Evolutionary conservation across 1,139 yeast genomes (phyloP).

Genomic region (Saccharomyces hybrid): DNA sequence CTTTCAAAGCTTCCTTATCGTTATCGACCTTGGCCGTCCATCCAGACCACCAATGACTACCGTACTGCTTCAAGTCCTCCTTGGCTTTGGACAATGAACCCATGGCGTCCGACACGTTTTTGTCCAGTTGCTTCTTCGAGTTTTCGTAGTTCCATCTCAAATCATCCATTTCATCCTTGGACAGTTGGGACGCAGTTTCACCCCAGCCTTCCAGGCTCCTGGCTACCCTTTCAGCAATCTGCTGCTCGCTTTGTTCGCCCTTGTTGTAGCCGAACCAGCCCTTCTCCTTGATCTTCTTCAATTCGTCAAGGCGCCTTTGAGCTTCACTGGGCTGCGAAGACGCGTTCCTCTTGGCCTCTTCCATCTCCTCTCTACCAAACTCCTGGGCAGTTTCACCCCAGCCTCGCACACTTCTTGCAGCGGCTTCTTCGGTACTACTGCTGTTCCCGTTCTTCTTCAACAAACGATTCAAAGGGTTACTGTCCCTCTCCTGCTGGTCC

Average conservation of each 20-base stretch:
- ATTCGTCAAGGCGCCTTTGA: slow-evolving; percentile 20
- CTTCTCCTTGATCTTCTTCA: slow-evolving; percentile 19
- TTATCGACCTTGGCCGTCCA: neutral
- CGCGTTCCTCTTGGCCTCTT: slow-evolving; percentile 23
- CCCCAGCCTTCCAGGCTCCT: slow-evolving; percentile 41
- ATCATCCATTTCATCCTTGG: slow-evolving; percentile 37
- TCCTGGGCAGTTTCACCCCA: slow-evolving; percentile 40
- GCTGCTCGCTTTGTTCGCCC: slow-evolving; percentile 20
- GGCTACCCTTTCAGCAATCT: slow-evolving; percentile 31
- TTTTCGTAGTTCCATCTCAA: slow-evolving; percentile 13
- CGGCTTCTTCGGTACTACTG: slow-evolving; percentile 18
- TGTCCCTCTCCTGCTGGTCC: slow-evolving; percentile 16
- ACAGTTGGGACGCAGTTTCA: slow-evolving; percentile 36
- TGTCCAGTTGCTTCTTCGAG: slow-evolving; percentile 14
- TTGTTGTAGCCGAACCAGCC: slow-evolving; percentile 24
- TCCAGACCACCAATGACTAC: neutral
- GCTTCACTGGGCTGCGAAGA: slow-evolving; percentile 22
- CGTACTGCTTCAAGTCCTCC: neutral
- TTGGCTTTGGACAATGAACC: neutral
- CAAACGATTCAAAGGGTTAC: slow-evolving; percentile 1
- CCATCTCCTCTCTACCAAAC: slow-evolving; percentile 36
- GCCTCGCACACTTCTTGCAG: slow-evolving; percentile 32
- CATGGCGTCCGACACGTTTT: slow-evolving; percentile 14
- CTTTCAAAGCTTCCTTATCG: slow-evolving; percentile 7
- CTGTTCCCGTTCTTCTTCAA: slow-evolving; percentile 14